Evolutionary conservation across 805 yeast genomes (phyloP).

Genomic region (Komagataella mondaviorum): DNA sequence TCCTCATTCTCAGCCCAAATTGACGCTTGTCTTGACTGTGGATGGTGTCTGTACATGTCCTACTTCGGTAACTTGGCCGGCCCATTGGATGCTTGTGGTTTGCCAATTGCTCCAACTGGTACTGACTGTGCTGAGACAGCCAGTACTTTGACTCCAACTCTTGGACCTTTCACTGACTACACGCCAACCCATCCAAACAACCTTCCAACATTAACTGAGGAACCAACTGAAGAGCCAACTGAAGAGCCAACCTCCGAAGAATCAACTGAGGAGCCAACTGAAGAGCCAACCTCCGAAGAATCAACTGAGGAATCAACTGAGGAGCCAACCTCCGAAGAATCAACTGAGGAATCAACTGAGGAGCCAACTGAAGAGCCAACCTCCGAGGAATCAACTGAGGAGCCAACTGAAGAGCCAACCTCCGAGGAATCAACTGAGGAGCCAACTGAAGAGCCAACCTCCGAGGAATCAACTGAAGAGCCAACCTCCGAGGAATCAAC

Average conservation of each 20-base stretch:
- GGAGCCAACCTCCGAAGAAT: too few relatives aligned
- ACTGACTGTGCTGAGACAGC: slow-evolving; percentile 1
- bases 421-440: too few relatives aligned
- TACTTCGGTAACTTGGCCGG: slow-evolving; percentile 3
- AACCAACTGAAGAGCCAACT: background rate
- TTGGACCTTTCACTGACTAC: background rate
- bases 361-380: too few relatives aligned
- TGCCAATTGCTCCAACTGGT: slow-evolving; percentile 6
- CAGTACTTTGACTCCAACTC: background rate
- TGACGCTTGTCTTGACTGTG: slow-evolving; percentile 6
- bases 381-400: too few relatives aligned
- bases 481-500: too few relatives aligned
- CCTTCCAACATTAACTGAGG: background rate
- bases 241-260: background rate
- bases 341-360: too few relatives aligned
- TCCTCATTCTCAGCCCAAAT: slow-evolving; percentile 1
- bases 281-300: background rate
- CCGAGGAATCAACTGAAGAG: too few relatives aligned
- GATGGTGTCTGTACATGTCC: slow-evolving; percentile 5
- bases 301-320: too few relatives aligned
- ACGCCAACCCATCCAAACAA: background rate
- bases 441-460: too few relatives aligned
- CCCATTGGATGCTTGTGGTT: slow-evolving; percentile 4
- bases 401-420: too few relatives aligned
- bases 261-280: background rate